Percentiles rank a stretch among this genome's conserved stretches.
These are phyloP conservation scores for Trichoderma sp. DNA, from an alignment of 2,329 filamentous ascomycete species.

Conservation along the genomic window DNA sequence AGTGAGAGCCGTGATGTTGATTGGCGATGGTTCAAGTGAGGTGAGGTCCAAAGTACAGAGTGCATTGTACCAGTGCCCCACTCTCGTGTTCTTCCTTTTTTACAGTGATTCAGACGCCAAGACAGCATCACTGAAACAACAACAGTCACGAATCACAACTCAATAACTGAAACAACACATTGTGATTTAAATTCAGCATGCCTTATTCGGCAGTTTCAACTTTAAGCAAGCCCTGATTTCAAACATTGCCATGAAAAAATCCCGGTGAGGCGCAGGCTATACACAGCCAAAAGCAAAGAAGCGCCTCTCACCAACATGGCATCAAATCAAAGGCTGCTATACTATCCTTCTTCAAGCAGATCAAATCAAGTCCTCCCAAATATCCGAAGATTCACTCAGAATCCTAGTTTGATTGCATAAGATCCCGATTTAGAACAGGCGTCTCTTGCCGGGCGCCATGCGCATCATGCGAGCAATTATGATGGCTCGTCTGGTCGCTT, in stretches of 20 bases:
- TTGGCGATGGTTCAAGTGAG: not conserved
- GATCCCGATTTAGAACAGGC: slow-evolving; percentile 12
- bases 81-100: not conserved
- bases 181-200: not conserved
- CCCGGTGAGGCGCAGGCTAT: not conserved
- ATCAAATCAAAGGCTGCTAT: not conserved
- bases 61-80: not conserved
- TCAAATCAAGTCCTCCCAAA: not conserved
- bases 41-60: not conserved
- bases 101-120: not conserved
- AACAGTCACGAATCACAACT: not conserved
- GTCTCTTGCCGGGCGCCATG: slow-evolving; percentile 23
- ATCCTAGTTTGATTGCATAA: accelerated
- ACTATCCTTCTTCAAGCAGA: not conserved
- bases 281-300: not conserved
- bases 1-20: not conserved
- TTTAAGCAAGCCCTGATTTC: not conserved
- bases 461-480: slow-evolving; percentile 19
- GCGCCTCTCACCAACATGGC: not conserved
- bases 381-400: not conserved
- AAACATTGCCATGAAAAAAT: not conserved
- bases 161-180: not conserved
- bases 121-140: not conserved
- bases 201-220: not conserved
- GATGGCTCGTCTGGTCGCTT: slow-evolving; percentile 26